Base-by-base conservation (phyloP, 1,284 basidiomycete genomes). In the Moesziomyces aphidis region DNA sequence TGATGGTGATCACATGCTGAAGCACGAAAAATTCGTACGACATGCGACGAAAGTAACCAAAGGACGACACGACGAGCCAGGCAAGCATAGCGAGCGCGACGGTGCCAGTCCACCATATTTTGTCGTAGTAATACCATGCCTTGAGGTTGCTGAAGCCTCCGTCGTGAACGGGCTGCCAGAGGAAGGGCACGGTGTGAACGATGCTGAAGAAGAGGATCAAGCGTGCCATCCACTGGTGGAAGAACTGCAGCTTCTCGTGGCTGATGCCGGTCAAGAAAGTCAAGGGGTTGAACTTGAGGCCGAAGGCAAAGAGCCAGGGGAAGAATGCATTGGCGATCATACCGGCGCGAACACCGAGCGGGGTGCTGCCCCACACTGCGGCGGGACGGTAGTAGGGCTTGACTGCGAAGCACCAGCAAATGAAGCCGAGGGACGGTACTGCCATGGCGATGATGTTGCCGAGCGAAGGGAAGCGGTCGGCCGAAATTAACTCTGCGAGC, bases 1-100 rank as follows among this genome's bases (percentile, higher is more conserved):
- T 44, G 46, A 75, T 61, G 19, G 61, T 51, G 22, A 73, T 10
- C 19, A 84, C 71, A 45, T 84, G 83, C 23, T 79, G 71, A 13
- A 79, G 44, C 9, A 84, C 78, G 48, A 83, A 84, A 28, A 84
- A 77, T 45, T 82, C 77, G 65, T 84, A 84, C 39, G 64, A 77
- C 65, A 73, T 64, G 10, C 62, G 47, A 4, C 83, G 50, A 17
- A 83, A 70, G n/a, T 50, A 58, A 0, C 76, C 62, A 15, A 79
- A 74, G 23, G 66, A 72, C 5, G 68, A 71, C 1, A 72, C 50
- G 17, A 78, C 71, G 17, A 82, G 51, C 63, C 76, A 75, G 17
- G 61, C 55, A n/a, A 79, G 44, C 13, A 75, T 17, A 0, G 70
- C 76, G 6, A 76, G 44, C 4, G 74, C 77, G 1, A 77, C 76